Evolutionary conservation across 106 monocot genomes (phyloP), one percentile per base, ranked within the genome.

Genomic region (Dendrobium officinale): DNA sequence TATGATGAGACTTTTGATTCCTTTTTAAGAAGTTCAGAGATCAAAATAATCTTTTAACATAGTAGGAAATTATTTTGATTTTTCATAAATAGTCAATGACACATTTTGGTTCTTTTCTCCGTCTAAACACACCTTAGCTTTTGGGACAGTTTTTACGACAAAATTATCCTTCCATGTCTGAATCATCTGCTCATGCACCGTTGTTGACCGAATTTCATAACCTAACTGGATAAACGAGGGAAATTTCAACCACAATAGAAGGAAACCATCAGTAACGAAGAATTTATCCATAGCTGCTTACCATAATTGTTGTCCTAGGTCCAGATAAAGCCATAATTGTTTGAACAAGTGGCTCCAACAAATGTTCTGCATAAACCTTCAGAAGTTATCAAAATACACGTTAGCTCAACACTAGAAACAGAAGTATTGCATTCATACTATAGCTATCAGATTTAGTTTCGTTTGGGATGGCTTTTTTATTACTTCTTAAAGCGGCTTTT

Each of bases 361-460:
- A 83, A 87, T 92, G 87, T 80, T 98, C 98, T 72, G 92, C 79
- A 80, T 98, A 98, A 77, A 98, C 94, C 98, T 98, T 86, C 70
- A 70, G 16, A 70, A 70, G 11, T 37, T 37, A 15, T 5, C 78
- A 77, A 43, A 44, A 41, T 19, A 20, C 41, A 74, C 6, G 19
- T 74, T 44, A 74, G 74, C 33, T 33, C 33, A 70, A 17, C 37
- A 70, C 16, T 70, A 37, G 4, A 3, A 15, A 37, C 2, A 37
- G 11, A 70, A 70, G 37, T 37, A 70, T 70, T 15, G 33, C 37
- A 70, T 33, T 29, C 37, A 70, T 70, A 17, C 3, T 70, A 70
- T 37, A 70, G 3, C 70, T 31, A 2, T 33, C 17, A 29, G 33
- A 13, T 7, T 15, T 70, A 5, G 9, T 4, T 56, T 27, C 27